These are phyloP conservation scores for Psilocybe mexicana DNA, from an alignment of 1,284 basidiomycete genomes.

Conservation along the genomic window DNA sequence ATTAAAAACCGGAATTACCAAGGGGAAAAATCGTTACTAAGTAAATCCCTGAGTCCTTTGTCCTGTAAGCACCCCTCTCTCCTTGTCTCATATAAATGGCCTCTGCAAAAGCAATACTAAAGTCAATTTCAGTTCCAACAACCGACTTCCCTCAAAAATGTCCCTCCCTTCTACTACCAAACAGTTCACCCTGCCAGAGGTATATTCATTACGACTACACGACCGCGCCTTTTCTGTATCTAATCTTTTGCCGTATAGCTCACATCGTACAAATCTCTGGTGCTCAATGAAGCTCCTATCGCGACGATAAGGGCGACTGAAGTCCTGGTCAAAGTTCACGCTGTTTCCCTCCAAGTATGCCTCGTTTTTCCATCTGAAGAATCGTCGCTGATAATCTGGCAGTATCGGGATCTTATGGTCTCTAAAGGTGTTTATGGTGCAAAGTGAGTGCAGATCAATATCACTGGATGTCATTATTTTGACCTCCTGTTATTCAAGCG, in stretches of 20 bases:
- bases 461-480: neutral
- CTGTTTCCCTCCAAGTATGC: constrained; percentile 46
- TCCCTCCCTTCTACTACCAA: neutral
- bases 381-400: neutral
- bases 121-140: too few species aligned
- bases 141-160: too few species aligned
- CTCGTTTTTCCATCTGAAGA: neutral
- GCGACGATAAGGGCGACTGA: constrained; percentile 34
- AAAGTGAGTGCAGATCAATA: constrained; percentile 11
- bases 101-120: too few species aligned
- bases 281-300: constrained; percentile 30
- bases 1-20: neutral
- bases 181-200: constrained; percentile 15
- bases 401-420: constrained; percentile 26
- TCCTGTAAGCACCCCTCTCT: too few species aligned
- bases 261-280: constrained; percentile 33
- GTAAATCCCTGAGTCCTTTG: neutral
- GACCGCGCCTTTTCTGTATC: neutral
- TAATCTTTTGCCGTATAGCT: constrained; percentile 5
- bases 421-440: constrained; percentile 20
- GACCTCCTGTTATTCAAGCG: neutral
- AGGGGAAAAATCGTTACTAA: neutral
- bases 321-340: constrained; percentile 50
- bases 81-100: too few species aligned
- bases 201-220: neutral